phyloP scores from a whole-genome alignment of 2,329 filamentous ascomycete genomes.

The Amesomyces nigricolor region DNA sequence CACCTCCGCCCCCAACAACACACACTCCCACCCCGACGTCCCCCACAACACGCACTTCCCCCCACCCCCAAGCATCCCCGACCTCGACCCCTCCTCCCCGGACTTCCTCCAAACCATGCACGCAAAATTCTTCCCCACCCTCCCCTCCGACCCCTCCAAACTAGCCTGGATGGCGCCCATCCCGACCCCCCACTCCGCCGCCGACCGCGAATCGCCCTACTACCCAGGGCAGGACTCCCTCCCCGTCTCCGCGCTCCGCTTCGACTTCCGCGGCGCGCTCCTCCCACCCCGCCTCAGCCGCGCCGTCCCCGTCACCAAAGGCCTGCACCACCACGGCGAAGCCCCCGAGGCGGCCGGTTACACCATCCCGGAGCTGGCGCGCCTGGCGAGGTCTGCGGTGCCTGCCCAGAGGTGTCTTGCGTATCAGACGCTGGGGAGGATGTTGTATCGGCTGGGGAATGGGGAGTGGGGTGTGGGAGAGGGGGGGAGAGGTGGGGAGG shows the following conservation, averaged over 20 bases:
- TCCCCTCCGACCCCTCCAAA: slow-evolving; percentile 76
- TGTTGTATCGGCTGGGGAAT: slow-evolving; percentile 75
- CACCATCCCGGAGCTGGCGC: slow-evolving; percentile 79
- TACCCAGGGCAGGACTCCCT: slow-evolving; percentile 69
- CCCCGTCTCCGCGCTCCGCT: slow-evolving; percentile 73
- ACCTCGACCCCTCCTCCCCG: slow-evolving; percentile 77
- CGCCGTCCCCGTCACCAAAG: slow-evolving; percentile 67
- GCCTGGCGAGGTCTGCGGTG: slow-evolving; percentile 73
- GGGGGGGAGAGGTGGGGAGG: slow-evolving; percentile 40
- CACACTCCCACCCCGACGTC: slow-evolving; percentile 28
- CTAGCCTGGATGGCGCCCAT: slow-evolving; percentile 85
- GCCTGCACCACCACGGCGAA: slow-evolving; percentile 88
- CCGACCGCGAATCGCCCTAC: slow-evolving; percentile 70
- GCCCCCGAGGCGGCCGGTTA: slow-evolving; percentile 93
- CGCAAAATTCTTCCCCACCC: slow-evolving; percentile 85
- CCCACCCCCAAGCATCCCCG: slow-evolving; percentile 47
- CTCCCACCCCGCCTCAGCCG: slow-evolving; percentile 71
- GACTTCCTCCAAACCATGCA: slow-evolving; percentile 81
- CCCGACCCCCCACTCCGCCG: slow-evolving; percentile 57
- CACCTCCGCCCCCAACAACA: slow-evolving; percentile 4
- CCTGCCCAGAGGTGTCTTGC: slow-evolving; percentile 85
- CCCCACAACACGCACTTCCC: slow-evolving; percentile 57
- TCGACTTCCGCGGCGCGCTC: slow-evolving; percentile 78
- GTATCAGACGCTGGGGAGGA: slow-evolving; percentile 81
- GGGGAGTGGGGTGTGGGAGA: slow-evolving; percentile 65